A percentile compares a stretch with the other conserved stretches of the same genome.
Conservation (phyloP, 2,329 filamentous ascomycete species). For the Pseudocercospora cruenta region DNA sequence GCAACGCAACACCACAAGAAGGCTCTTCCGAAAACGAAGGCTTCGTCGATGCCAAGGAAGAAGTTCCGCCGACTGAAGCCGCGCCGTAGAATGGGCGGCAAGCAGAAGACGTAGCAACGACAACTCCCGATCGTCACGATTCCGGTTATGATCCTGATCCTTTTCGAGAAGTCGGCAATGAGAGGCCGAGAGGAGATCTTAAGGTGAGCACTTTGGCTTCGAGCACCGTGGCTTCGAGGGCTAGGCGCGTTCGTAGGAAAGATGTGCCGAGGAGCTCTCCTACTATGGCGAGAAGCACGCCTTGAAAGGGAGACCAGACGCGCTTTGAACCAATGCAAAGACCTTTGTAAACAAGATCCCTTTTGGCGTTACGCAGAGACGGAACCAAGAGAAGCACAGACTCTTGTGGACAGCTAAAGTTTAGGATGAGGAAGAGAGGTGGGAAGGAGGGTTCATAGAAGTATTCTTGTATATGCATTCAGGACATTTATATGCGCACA, state of each 20-base stretch:
- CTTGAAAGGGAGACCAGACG: no score
- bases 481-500: neutral
- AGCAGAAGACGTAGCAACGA: neutral
- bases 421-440: neutral
- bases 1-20: conserved; percentile 30
- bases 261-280: conserved; percentile 7
- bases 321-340: no score
- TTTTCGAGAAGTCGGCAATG: neutral
- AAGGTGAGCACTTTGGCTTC: neutral
- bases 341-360: no score
- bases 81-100: conserved; percentile 8
- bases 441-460: neutral
- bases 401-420: neutral
- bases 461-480: neutral
- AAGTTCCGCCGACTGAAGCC: conserved; percentile 6
- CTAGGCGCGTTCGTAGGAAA: conserved; percentile 1
- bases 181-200: neutral
- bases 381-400: neutral
- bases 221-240: conserved; percentile 2
- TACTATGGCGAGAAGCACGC: neutral
- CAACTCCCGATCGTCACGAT: neutral
- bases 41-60: conserved; percentile 19
- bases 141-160: neutral
- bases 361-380: no score
- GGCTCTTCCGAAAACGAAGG: conserved; percentile 4